Evolutionary conservation across 805 yeast species (phyloP), one percentile per base, ranked within the genome.

Genomic region (Naumovozyma dairenensis): DNA sequence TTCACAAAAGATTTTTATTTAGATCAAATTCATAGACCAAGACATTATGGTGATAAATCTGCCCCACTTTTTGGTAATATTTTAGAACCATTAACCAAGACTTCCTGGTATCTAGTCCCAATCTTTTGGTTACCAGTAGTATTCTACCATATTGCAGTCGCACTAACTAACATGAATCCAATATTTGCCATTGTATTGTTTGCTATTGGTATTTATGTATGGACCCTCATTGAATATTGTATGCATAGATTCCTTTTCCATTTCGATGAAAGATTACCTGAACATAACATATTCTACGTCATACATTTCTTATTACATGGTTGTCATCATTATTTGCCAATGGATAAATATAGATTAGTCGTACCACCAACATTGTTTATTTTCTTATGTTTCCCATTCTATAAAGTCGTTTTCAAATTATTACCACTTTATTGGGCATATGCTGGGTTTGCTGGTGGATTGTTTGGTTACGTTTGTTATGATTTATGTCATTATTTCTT

Each of bases 1-100:
- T 92, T 86, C 67, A 54, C 81, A 27, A 89, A 83, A 55, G 93
- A 84, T 28, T 89, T 92, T 52, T 92, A 92, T 59, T 67, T 92
- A 53, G 95, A 86, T 55, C 96, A 92, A 62, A 92, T 92, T 28
- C 98, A 92, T 60, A 77, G 96, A 61, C 98, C 98, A 34, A 78
- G 98, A 56, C 98, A 92, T 60, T 92, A 87, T 55, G 97, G 97
- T 44, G 78, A 86, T 55, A 96, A 96, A 8, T 84, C 96, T 3
- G 98, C 98, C 9, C 96, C 87, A 5, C 57, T 92, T 35, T 92
- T 92, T 59, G 98, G 98, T 31, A 86, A 87, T 60, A 82, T 89
- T 59, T 65, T 92, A 39, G 98, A 92, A 62, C 96, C 96, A 4
- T 54, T 92, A 17, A 76, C 94, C 6, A 66, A 80, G 51, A 92